These are phyloP conservation scores for Fusarium zealandicum DNA, from an alignment of 2,329 filamentous ascomycete species.

Conservation along the genomic window DNA sequence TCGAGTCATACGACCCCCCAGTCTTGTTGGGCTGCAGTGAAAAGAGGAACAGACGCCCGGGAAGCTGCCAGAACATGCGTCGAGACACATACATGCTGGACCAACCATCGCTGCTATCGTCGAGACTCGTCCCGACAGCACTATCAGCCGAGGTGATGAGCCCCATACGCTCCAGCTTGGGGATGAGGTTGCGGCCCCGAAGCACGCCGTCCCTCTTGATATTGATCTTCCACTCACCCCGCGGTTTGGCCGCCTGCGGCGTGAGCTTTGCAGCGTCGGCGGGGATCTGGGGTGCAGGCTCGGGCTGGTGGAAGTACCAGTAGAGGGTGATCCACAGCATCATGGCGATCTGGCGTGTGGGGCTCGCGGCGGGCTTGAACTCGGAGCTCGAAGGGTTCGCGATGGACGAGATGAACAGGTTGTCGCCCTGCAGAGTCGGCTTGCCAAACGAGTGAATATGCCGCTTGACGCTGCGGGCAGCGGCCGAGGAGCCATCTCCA, in stretches of 20 bases:
- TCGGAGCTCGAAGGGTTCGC: slow-evolving; percentile 82
- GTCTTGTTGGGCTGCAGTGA: slow-evolving; percentile 69
- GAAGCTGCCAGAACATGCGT: slow-evolving; percentile 90
- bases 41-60: slow-evolving; percentile 86
- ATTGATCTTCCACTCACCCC: slow-evolving; percentile 85
- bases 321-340: slow-evolving; percentile 95
- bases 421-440: slow-evolving; percentile 81
- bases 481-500: neutral
- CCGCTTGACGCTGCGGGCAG: slow-evolving; percentile 22
- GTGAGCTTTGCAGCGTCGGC: slow-evolving; percentile 71
- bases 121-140: slow-evolving; percentile 70
- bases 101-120: slow-evolving; percentile 73
- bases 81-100: slow-evolving; percentile 81
- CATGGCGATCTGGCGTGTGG: slow-evolving; percentile 90
- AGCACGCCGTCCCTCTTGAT: slow-evolving; percentile 90
- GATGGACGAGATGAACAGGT: slow-evolving; percentile 90
- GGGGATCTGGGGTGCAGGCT: slow-evolving; percentile 70
- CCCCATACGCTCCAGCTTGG: slow-evolving; percentile 94
- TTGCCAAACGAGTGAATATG: slow-evolving; percentile 60
- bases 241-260: slow-evolving; percentile 73
- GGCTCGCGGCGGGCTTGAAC: slow-evolving; percentile 80
- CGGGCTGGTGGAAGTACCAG: slow-evolving; percentile 95
- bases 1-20: slow-evolving; percentile 41
- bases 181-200: slow-evolving; percentile 80
- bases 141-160: slow-evolving; percentile 80